Base-by-base conservation (phyloP, 805 yeast genomes). In the Ogataea sp. region DNA sequence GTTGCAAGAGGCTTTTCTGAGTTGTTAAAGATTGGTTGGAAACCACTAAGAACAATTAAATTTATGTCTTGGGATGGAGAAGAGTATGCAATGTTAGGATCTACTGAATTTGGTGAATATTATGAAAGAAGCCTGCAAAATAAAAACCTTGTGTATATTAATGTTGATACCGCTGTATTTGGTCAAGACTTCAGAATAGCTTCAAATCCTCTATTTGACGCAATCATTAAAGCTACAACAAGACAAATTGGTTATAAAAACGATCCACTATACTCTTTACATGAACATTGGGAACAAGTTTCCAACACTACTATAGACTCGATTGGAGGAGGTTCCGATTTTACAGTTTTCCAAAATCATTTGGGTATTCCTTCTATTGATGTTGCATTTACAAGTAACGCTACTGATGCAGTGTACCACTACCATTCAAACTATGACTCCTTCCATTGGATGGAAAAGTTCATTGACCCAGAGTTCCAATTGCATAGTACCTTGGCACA, bases 301-400 rank as follows among this genome's bases (percentile, higher is more conserved):
- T 54, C 64, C 30, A 64, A 59, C 37, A 64, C 65, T 8, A 50
- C 62, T 0, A 62, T 77, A 36, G 55, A 50, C 3, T 51, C 62
- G 17, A 61, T 76, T 13, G 74, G 76, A 2, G 67, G 75, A 9
- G 72, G 74, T 6, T 65, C 80, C 1, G 82, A 76, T 50, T 72
- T 65, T 49, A 66, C 75, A 2, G 76, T 75, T 9, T 79, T 80
- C 47, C 84, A 80, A 55, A 73, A 73, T 49, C 78, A 75, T 51
- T 54, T 80, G 46, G 89, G 87, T 6, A 71, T 82, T 30, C 84
- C 89, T 2, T 69, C 83, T 0, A 67, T 76, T 10, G 68, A 69
- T 38, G 54, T 77, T 39, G 72, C 75, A 8, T 73, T 70, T 48
- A 38, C 37, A 4, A 53, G 52, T 32, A 53, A 62, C 36, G 59